These are phyloP conservation scores for Agarophyton chilense DNA, from an alignment of 23 red algal genomes.

Conservation along the genomic window DNA sequence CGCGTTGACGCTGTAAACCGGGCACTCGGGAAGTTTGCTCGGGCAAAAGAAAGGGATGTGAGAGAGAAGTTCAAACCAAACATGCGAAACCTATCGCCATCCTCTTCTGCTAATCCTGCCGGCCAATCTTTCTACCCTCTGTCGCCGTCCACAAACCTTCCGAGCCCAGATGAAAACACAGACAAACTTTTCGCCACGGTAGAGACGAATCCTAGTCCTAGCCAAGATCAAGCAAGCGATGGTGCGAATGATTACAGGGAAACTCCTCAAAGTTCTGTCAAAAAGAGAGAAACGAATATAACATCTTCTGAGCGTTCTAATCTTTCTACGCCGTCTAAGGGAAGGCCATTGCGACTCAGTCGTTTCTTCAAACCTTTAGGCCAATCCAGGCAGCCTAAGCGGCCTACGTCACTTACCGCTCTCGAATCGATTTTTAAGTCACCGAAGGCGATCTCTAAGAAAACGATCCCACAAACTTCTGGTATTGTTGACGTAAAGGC, in stretches of 20 bases:
- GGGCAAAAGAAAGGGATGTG: conserved; percentile 6
- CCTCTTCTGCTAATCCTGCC: background rate
- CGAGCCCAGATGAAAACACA: conserved; percentile 41
- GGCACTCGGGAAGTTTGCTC: conserved; percentile 42
- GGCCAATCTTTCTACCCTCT: background rate
- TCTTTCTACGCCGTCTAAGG: background rate
- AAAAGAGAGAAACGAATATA: background rate
- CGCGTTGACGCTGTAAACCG: conserved; percentile 60
- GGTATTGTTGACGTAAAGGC: background rate
- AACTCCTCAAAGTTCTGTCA: background rate
- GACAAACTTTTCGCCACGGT: conserved; percentile 23
- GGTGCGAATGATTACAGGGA: background rate
- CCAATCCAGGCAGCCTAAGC: background rate
- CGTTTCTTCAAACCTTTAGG: conserved; percentile 11
- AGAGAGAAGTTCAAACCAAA: conserved; percentile 30
- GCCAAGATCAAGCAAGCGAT: background rate
- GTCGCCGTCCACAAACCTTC: background rate
- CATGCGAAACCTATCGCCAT: background rate
- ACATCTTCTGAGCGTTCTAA: background rate
- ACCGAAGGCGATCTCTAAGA: background rate
- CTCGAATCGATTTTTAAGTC: background rate
- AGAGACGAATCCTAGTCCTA: background rate
- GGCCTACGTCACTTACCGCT: background rate
- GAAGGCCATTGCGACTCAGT: conserved; percentile 32
- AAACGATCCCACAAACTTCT: background rate